These are phyloP conservation scores for Psilocybe cubensis DNA, from an alignment of 768 basidiomycete species.

Conservation along the genomic window DNA sequence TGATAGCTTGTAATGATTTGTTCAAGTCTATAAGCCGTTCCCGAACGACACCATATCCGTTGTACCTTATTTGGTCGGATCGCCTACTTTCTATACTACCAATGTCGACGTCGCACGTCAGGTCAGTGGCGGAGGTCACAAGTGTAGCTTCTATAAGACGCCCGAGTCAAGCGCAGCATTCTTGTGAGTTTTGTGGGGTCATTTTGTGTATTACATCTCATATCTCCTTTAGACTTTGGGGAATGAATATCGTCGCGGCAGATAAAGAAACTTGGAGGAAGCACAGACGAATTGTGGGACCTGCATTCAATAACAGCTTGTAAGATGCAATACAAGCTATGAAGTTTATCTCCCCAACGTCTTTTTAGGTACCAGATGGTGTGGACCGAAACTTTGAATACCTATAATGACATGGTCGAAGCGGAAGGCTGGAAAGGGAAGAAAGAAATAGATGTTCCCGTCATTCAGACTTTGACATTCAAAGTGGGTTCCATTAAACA, in stretches of 20 bases:
- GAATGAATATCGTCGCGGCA: slow-evolving; percentile 48
- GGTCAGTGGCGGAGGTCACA: slow-evolving; percentile 41
- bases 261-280: slow-evolving; percentile 49
- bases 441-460: slow-evolving; percentile 29
- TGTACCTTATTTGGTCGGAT: slow-evolving; percentile 41
- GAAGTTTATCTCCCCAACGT: too few relatives aligned
- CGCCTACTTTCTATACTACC: slow-evolving; percentile 41
- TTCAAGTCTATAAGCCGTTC: slow-evolving; percentile 38
- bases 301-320: slow-evolving; percentile 46
- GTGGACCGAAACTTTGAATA: slow-evolving; percentile 40
- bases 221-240: slow-evolving; percentile 39
- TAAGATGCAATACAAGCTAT: too few relatives aligned
- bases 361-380: slow-evolving; percentile 42
- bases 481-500: slow-evolving; percentile 28
- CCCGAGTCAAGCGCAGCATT: slow-evolving; percentile 30
- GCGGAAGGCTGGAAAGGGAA: slow-evolving; percentile 38
- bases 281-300: slow-evolving; percentile 47
- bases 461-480: slow-evolving; percentile 36
- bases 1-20: neutral
- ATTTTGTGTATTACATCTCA: neutral
- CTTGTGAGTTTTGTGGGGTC: slow-evolving; percentile 28
- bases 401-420: slow-evolving; percentile 42
- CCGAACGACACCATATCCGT: slow-evolving; percentile 44
- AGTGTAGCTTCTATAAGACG: slow-evolving; percentile 45
- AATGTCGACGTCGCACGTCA: slow-evolving; percentile 53